A percentile compares a stretch with the other conserved stretches of the same genome.
Conservation (phyloP, 352 stramenopile genomes). For the Pythium phragmiticola region DNA sequence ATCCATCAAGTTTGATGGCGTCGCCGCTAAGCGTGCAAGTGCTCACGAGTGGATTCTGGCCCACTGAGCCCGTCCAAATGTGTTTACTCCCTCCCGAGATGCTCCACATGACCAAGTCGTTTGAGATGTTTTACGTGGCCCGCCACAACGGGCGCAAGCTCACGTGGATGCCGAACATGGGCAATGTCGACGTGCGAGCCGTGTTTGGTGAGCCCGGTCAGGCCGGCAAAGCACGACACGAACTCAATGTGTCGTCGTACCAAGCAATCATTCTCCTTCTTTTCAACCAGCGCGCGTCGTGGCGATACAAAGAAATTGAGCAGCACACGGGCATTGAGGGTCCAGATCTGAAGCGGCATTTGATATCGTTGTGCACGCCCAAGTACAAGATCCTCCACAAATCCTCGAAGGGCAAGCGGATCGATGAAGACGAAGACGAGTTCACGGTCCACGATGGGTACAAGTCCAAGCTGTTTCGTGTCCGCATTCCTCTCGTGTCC, state of each 20-base stretch:
- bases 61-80: slow-evolving; percentile 75
- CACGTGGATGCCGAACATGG: slow-evolving; percentile 94
- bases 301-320: slow-evolving; percentile 88
- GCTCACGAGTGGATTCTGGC: slow-evolving; percentile 88
- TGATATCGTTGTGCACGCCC: slow-evolving; percentile 97
- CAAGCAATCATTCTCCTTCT: slow-evolving; percentile 98
- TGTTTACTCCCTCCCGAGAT: slow-evolving; percentile 86
- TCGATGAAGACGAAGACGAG: slow-evolving; percentile 91
- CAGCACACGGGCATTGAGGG: slow-evolving; percentile 88
- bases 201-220: slow-evolving; percentile 75
- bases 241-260: slow-evolving; percentile 97
- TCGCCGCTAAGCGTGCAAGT: slow-evolving; percentile 67
- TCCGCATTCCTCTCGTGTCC: slow-evolving; percentile 83
- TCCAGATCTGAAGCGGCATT: slow-evolving; percentile 90
- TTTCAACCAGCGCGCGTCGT: slow-evolving; percentile 92
- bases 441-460: slow-evolving; percentile 96
- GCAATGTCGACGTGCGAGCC: slow-evolving; percentile 89
- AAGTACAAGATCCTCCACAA: slow-evolving; percentile 98
- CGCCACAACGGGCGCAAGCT: slow-evolving; percentile 95
- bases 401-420: slow-evolving; percentile 96
- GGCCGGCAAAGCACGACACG: slow-evolving; percentile 77
- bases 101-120: slow-evolving; percentile 78
- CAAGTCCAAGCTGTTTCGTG: slow-evolving; percentile 91
- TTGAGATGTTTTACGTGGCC: slow-evolving; percentile 94
- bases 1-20: slow-evolving; percentile 2